Evolutionary conservation across 1,139 yeast genomes (phyloP).

Genomic region (Magnusiomyces suaveolens): DNA sequence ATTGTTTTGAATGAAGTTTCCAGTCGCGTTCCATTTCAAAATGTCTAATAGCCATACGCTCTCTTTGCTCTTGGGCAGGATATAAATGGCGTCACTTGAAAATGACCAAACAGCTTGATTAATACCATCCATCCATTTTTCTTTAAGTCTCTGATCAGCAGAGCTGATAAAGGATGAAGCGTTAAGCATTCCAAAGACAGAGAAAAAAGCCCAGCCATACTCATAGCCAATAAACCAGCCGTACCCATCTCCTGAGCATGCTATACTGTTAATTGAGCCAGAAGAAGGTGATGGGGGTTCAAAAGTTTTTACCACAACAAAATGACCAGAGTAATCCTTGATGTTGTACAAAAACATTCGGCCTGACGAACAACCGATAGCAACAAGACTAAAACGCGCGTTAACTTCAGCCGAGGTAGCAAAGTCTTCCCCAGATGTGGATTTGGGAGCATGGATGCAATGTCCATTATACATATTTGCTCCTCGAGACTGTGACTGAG

Average conservation of each 20-base stretch:
- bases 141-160: constrained; percentile 21
- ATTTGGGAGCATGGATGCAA: constrained; percentile 20
- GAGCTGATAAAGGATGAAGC: constrained; percentile 27
- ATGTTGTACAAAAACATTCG: constrained; percentile 29
- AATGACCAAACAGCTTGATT: constrained; percentile 28
- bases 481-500: constrained; percentile 4
- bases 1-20: constrained; percentile 26
- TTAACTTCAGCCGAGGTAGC: constrained; percentile 29
- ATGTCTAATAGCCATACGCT: constrained; percentile 25
- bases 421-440: constrained; percentile 15
- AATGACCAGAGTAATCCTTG: constrained; percentile 30
- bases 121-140: constrained; percentile 30
- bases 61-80: constrained; percentile 20
- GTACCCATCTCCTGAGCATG: constrained; percentile 33
- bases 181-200: constrained; percentile 33
- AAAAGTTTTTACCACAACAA: constrained; percentile 23
- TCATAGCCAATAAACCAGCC: constrained; percentile 32
- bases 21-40: constrained; percentile 28
- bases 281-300: constrained; percentile 27
- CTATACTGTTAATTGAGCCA: constrained; percentile 25
- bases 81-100: constrained; percentile 26
- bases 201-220: constrained; percentile 33
- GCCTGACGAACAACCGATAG: constrained; percentile 31
- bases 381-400: constrained; percentile 31
- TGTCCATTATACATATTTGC: constrained; percentile 16